Evolutionary conservation across 2,329 filamentous ascomycete genomes (phyloP), one percentile per base, ranked within the genome.

Genomic region (Chaetomium strumarium): DNA sequence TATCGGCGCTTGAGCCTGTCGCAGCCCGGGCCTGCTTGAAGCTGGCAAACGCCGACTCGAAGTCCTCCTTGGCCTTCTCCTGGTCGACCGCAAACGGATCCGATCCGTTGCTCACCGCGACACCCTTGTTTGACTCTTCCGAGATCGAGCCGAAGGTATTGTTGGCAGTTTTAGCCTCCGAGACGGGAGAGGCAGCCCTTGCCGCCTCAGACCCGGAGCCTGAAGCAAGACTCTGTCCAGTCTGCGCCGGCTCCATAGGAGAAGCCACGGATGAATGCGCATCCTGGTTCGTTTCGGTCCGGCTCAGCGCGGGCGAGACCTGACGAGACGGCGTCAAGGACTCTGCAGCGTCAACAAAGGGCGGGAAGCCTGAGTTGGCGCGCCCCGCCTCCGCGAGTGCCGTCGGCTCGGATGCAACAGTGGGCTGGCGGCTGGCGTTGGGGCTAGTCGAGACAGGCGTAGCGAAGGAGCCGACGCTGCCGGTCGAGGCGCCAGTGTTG

Each of bases 21-120:
- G 64, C 56, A 5, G 68, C 58, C 53, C 73, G 75, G 49, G 57
- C 63, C 55, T 76, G 77, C 49, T 76, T 75, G 62, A 93, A 92
- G 52, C 84, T 85, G 40, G 86, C 87, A 72, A 95, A 95, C 1
- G 89, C 89, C 55, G 85, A 84, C 64, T 95, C 89, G 60, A 95
- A 93, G 62, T 93, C 89, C 46, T 88, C 84, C 71, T 90, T 90
- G 38, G 83, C 80, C 68, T 81, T 83, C 49, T 74, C 74, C 52
- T 79, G 72, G 51, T 80, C 76, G 55, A 77, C 67, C 29, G 72
- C 71, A 53, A 85, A 85, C 7, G 79, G 75, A 59, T 81, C 79
- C 33, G 62, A 69, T 41, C 56, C 63, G 45, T 59, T 60, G 17
- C 55, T 60, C 39, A 57, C 56, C 1, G 52, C 56, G n/a, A 60